Evolutionary conservation across 495 filamentous ascomycete genomes (phyloP), one percentile per base, ranked within the genome.

Genomic region (Geoglossum glabrum): DNA sequence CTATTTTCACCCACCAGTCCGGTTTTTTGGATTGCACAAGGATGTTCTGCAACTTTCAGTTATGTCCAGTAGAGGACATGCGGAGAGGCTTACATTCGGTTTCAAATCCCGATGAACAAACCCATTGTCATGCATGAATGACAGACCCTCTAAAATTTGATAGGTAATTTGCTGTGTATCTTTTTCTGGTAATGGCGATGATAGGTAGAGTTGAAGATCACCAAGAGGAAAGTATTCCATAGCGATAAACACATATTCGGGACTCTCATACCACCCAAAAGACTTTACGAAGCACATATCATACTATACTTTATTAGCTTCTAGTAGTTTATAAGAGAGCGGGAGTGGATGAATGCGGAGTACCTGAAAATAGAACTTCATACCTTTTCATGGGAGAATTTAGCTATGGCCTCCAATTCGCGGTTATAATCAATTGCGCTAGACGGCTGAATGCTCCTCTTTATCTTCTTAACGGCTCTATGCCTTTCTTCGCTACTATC

Each of bases 341-440:
- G 31, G 11, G 31, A 34, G 31, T 34, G 31, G 40, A 34, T 28
- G 40, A 40, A 5, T 23, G 17, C 34, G 28, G n/a, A 5, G 28
- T 21, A 31, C 11, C 5, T 11, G 31, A 21, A 36, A 54, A 55
- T 10, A 36, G 15, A 54, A 28, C 15, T 27, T 40, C 57, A 19
- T 28, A 55, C 60, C 31, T 59, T 61, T 38, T 43, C 21, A 56
- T 61, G 63, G 8, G 63, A 64, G 52, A 65, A 66, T 54, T 64
- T 66, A 9, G 62, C 64, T 25, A 66, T 55, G 13, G 64, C 62
- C 52, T 63, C 58, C 19, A 64, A 49, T 34, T 64, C 63, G 25
- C 57, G 23, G 25, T 26, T 31, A 55, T 61, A 66, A 31, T 64
- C 58, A 28, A 64, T 28, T 33, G 49, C 17, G 7, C 49, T 50